Conservation (phyloP, 1,284 basidiomycete species). For the Pterula multifida region DNA sequence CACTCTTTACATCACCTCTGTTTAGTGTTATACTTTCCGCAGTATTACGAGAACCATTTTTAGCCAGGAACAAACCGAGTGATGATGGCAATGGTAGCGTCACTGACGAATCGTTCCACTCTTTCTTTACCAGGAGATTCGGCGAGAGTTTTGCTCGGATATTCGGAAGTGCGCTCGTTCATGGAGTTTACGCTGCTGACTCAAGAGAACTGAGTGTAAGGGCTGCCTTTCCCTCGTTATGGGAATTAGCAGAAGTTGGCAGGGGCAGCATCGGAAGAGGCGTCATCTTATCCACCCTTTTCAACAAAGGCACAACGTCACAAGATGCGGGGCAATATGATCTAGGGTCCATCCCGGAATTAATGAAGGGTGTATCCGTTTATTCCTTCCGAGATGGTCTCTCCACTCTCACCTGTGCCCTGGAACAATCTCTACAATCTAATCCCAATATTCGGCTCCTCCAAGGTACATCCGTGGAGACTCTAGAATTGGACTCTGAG, state of each 20-base stretch:
- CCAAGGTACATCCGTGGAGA: slow-evolving; percentile 27
- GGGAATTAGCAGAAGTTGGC: slow-evolving; percentile 54
- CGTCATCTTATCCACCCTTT: slow-evolving; percentile 23
- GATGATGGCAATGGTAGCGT: not conserved
- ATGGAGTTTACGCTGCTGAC: slow-evolving; percentile 90
- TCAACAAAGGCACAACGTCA: slow-evolving; percentile 7
- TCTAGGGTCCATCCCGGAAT: slow-evolving; percentile 36
- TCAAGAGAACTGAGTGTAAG: slow-evolving; percentile 64
- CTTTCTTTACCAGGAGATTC: slow-evolving; percentile 70
- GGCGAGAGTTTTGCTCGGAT: slow-evolving; percentile 61
- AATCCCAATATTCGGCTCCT: slow-evolving; percentile 50
- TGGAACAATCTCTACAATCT: slow-evolving; percentile 36
- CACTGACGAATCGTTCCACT: slow-evolving; percentile 73
- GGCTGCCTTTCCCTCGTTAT: slow-evolving; percentile 66
- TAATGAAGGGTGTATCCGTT: slow-evolving; percentile 55
- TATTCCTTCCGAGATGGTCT: slow-evolving; percentile 78
- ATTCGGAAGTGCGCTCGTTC: slow-evolving; percentile 77
- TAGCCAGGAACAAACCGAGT: not conserved
- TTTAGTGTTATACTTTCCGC: slow-evolving; percentile 39
- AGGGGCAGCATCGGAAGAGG: slow-evolving; percentile 62
- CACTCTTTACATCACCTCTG: slow-evolving; percentile 36
- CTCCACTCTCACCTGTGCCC: slow-evolving; percentile 47
- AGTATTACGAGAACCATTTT: slow-evolving; percentile 2
- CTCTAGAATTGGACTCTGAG: slow-evolving; percentile 19
- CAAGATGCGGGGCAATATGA: slow-evolving; percentile 26